Evolutionary conservation across 176 grass and related monocot species (phyloP), one percentile per base, ranked within the genome.

Genomic region (Rhynchospora tenuis): DNA sequence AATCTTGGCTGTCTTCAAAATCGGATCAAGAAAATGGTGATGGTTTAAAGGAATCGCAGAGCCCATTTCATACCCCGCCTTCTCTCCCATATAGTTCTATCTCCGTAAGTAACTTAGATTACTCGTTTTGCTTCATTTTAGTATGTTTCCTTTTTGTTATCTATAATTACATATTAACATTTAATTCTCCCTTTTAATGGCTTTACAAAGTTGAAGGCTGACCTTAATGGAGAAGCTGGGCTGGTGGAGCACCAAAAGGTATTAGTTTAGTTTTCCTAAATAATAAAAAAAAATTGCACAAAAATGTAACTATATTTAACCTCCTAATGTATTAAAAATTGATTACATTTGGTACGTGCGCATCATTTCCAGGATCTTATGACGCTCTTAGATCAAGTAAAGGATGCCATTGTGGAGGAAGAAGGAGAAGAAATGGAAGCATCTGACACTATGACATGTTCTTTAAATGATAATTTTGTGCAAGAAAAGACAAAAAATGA

Each of bases 321-420:
- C 27, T 82, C 78, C 20, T 69, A 31, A 70, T 69, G 12, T 56
- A 22, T 43, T 28, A 11, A 7, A 73, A 74, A 52, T 33, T n/a
- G 54, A 81, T 84, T 44, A 64, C 84, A 17, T 82, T 59, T 85
- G 10, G 64, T 85, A 85, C 51, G 42, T 79, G 64, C 79, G 77
- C 45, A 82, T 83, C 71, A 28, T 83, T 86, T 68, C 9, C 74
- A 97, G 95, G 86, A 88, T 86, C 79, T 98, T 59, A 89, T 98
- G 75, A 92, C 88, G 81, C 95, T 98, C 83, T 74, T 98, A 64
- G 92, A 98, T 86, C 95, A 98, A 93, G 95, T 98, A 28, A 85
- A 95, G 88, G 95, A 98, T 91, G 95, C 90, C 81, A 98, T 98
- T 78, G 88, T 68, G 38, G 95, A 98, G 79, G 95, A 94, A 84